phyloP scores from a whole-genome alignment of 2,329 filamentous ascomycete species.

The Arachnomyces sp. region DNA sequence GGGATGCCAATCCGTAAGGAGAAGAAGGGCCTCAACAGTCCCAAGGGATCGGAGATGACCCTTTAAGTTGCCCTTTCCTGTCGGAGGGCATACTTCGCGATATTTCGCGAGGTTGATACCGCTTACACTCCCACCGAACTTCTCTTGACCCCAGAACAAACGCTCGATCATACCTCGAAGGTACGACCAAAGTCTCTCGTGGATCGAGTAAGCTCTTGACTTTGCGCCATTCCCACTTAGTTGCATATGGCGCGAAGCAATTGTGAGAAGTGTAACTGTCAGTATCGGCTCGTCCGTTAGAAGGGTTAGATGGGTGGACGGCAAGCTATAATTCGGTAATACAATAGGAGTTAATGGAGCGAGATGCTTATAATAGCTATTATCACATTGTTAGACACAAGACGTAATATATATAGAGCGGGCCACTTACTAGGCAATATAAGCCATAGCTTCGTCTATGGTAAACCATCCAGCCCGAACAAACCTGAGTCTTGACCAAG shows the following conservation, averaged over 20 bases:
- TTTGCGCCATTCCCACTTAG: constrained; percentile 72
- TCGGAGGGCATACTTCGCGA: constrained; percentile 55
- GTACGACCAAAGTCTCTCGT: constrained; percentile 92
- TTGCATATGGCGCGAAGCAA: constrained; percentile 77
- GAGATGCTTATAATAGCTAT: constrained; percentile 79
- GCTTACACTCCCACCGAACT: constrained; percentile 72
- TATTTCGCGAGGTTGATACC: constrained; percentile 60
- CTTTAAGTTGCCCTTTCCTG: constrained; percentile 48
- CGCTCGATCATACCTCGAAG: constrained; percentile 91
- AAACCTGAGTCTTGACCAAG: constrained; percentile 90
- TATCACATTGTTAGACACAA: constrained; percentile 3
- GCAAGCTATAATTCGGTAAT: constrained; percentile 78
- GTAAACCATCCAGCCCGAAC: constrained; percentile 97
- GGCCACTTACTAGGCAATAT: constrained; percentile 73
- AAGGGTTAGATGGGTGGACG: constrained; percentile 69
- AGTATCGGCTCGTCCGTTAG: constrained; percentile 89
- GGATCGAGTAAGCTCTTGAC: constrained; percentile 82
- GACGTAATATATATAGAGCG: constrained; percentile 6
- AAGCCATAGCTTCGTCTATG: constrained; percentile 82
- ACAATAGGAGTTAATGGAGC: constrained; percentile 91
- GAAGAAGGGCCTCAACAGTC: constrained; percentile 87
- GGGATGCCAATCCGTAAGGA: constrained; percentile 96
- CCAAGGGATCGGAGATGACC: constrained; percentile 82
- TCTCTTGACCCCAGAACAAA: constrained; percentile 91
- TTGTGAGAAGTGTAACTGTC: constrained; percentile 82